These are phyloP conservation scores for Nicotiana sylvestris DNA, from an alignment of 257 asterid species.

Conservation along the genomic window DNA sequence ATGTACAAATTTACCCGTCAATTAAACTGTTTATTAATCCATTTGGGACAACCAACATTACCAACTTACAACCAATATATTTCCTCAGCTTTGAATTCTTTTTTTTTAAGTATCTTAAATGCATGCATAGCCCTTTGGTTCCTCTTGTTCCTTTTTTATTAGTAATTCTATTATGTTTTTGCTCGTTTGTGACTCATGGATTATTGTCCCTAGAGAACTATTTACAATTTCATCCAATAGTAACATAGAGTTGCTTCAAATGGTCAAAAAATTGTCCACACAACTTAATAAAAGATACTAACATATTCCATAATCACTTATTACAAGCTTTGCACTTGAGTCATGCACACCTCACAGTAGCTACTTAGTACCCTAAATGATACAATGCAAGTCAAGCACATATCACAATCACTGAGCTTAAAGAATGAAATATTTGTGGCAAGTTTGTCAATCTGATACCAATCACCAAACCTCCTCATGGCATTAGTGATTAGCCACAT, in stretches of 20 bases:
- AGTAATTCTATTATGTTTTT: neutral
- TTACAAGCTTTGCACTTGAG: neutral
- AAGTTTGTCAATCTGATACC: neutral
- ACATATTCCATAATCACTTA: neutral
- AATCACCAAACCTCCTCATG: neutral
- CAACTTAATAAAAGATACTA: neutral
- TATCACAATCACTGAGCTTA: neutral
- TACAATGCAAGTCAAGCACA: conserved; percentile 1
- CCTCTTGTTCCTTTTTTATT: neutral
- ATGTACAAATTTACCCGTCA: neutral
- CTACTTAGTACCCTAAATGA: neutral
- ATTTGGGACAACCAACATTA: neutral
- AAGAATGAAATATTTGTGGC: neutral
- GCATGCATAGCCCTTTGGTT: neutral
- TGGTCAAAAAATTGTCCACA: neutral
- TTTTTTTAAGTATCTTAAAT: neutral
- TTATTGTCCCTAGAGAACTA: neutral
- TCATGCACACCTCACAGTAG: neutral
- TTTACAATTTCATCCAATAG: neutral
- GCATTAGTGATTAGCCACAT: neutral
- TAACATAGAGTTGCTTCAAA: neutral
- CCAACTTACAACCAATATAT: neutral
- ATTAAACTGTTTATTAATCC: neutral
- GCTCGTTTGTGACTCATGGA: neutral
- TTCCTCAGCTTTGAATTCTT: neutral